A percentile compares a stretch with the other conserved stretches of the same genome.
Conservation (phyloP, 2,329 filamentous ascomycete genomes). For the Pestalotiopsis sp. region DNA sequence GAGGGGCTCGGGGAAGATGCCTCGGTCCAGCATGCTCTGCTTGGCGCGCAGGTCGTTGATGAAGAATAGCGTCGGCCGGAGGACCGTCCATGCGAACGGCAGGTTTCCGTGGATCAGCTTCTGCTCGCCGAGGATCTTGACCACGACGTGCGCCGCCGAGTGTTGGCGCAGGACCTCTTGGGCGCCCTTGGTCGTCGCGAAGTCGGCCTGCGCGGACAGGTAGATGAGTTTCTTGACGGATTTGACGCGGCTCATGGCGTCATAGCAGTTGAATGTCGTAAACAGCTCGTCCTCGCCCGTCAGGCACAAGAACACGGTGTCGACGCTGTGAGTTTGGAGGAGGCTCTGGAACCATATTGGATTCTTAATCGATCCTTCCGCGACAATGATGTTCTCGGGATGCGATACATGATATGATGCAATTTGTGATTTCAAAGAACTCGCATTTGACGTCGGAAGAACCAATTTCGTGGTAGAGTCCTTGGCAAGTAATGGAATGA, state of each 20-base stretch:
- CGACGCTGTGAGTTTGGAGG: background rate
- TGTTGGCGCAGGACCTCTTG: background rate
- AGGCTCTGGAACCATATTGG: conserved; percentile 1
- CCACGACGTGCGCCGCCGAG: conserved; percentile 10
- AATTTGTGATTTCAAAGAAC: background rate
- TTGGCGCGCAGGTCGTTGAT: conserved; percentile 9
- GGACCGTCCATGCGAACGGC: conserved; percentile 6
- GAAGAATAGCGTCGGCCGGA: conserved; percentile 6
- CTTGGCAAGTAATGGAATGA: conserved; percentile 2
- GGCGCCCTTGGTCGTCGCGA: background rate
- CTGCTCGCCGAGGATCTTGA: conserved; percentile 6
- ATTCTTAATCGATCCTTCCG: conserved; percentile 9
- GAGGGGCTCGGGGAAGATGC: conserved; percentile 1
- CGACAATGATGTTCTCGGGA: background rate
- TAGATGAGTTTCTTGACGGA: conserved; percentile 9
- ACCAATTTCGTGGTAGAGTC: conserved; percentile 3
- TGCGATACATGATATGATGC: background rate
- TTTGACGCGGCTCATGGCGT: background rate
- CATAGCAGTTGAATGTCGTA: conserved; percentile 3
- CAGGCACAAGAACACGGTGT: conserved; percentile 5
- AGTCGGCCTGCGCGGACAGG: background rate
- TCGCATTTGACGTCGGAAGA: background rate
- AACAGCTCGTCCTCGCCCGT: conserved; percentile 10
- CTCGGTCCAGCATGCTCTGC: conserved; percentile 4
- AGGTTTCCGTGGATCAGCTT: conserved; percentile 2